Evolutionary conservation across 257 asterid species (phyloP), one percentile per base, ranked within the genome.

Genomic region (Solanum sejunctum): DNA sequence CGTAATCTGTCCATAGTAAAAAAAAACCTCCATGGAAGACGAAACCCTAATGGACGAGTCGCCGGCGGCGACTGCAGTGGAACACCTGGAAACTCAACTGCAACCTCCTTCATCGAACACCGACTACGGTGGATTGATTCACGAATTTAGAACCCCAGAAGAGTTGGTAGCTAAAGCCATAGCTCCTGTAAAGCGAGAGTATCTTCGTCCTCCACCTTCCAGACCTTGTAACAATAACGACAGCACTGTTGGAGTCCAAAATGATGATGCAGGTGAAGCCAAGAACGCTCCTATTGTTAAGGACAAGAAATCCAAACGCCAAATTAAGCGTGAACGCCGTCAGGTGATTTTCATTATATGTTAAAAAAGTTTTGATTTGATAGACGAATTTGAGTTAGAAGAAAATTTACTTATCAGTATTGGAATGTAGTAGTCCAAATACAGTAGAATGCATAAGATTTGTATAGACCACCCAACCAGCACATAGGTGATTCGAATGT

Each of bases 301-400:
- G 90, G 98, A 93, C 88, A 96, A 96, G 88, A 95, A 94, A 87
- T 97, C 99, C 80, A 97, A 97, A 89, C 97, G 99, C 83, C 98
- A 97, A 88, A 84, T 89, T 56, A 97, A 95, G 89, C 98, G 99
- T 66, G 99, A 97, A 86, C 97, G 99, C 85, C 94, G 83, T 18
- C 89, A 94, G 95, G 98, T 96, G 21, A 55, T 11, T 21, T 49
- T 26, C 39, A 69, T 80, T 56, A 2, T 28, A 9, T 17, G 28
- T 63, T n/a, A 3, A 18, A 7, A 13, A 11, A 61, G 7, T 13
- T 9, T 49, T 49, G 23, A 13, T 75, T 75, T 47, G 1, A 39
- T 70, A 41, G 15, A 10, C 61, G 82, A 75, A 49, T 45, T 60
- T 45, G 80, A 45, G 13, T 49, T 75, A 26, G 41, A 75, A 49